Evolutionary conservation across 2,329 filamentous ascomycete genomes (phyloP).

Genomic region (Pyrenochaeta sp.): DNA sequence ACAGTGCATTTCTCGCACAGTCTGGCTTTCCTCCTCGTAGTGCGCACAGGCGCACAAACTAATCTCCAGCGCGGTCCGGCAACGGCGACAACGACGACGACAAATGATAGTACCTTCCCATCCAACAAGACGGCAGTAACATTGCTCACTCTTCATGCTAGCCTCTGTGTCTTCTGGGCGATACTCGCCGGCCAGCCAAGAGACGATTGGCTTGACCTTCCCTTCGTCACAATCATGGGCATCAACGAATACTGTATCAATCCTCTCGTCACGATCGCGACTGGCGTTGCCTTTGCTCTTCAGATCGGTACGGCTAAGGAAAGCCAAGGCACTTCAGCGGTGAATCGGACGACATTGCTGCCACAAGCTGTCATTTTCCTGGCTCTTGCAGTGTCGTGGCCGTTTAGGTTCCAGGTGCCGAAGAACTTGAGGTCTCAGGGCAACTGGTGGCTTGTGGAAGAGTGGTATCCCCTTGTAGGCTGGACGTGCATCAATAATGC

Average conservation of each 20-base stretch:
- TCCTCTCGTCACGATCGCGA: constrained; percentile 2
- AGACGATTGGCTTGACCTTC: constrained; percentile 1
- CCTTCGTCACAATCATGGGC: constrained; percentile 4
- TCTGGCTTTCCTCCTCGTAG: background rate
- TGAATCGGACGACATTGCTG: constrained; percentile 1
- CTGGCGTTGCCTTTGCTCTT: constrained; percentile 1
- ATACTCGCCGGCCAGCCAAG: background rate
- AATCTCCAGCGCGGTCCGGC: background rate
- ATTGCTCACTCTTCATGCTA: constrained; percentile 6
- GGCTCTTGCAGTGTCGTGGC: constrained; percentile 3
- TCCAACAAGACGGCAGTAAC: constrained; percentile 3
- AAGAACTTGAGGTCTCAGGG: constrained; percentile 1
- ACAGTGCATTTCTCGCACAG: constrained; percentile 1
- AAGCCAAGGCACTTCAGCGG: background rate
- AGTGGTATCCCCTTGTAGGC: constrained; percentile 8
- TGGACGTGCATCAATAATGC: constrained; percentile 6
- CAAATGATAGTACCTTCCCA: background rate
- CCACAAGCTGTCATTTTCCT: background rate
- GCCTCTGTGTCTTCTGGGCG: constrained; percentile 6
- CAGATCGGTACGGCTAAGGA: background rate
- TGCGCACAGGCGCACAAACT: background rate
- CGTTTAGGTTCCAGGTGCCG: constrained; percentile 2
- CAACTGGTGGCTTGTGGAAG: background rate
- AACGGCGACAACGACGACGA: background rate
- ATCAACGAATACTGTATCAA: constrained; percentile 4